Conservation (phyloP, 371 early-diverging fungal genomes). For the Haplosporangium sp. region DNA sequence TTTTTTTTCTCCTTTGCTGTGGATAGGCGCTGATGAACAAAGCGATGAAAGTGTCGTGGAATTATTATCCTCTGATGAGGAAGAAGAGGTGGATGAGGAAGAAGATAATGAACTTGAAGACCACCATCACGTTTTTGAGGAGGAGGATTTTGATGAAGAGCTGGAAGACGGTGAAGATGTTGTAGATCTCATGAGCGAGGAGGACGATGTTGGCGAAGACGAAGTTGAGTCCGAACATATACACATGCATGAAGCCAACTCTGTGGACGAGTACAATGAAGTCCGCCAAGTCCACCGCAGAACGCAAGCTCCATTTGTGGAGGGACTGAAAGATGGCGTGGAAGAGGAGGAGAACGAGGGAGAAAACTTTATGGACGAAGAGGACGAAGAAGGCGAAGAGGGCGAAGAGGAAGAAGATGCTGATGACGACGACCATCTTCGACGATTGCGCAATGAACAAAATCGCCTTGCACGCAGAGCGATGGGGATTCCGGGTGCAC, state of each 20-base stretch:
- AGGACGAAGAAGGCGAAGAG: background rate
- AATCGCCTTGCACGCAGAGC: background rate
- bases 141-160: background rate
- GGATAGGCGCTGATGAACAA: background rate
- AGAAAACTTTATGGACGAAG: constrained; percentile 3
- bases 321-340: background rate
- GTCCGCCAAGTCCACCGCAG: too few species aligned
- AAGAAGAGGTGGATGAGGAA: constrained; percentile 6
- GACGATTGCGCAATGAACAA: background rate
- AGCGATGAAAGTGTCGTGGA: constrained; percentile 17
- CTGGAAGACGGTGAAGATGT: background rate
- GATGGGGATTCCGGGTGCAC: background rate
- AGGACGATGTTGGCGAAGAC: too few species aligned
- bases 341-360: constrained; percentile 3
- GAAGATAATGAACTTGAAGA: background rate
- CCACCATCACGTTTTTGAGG: background rate
- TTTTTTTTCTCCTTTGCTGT: background rate
- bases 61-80: constrained; percentile 24
- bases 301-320: background rate
- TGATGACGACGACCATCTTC: background rate
- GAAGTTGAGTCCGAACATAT: too few species aligned
- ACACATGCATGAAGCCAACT: background rate
- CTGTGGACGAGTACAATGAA: too few species aligned
- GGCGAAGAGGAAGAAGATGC: background rate
- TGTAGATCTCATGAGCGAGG: too few species aligned